phyloP scores from a whole-genome alignment of 106 monocot genomes.

The Acorus calamus region DNA sequence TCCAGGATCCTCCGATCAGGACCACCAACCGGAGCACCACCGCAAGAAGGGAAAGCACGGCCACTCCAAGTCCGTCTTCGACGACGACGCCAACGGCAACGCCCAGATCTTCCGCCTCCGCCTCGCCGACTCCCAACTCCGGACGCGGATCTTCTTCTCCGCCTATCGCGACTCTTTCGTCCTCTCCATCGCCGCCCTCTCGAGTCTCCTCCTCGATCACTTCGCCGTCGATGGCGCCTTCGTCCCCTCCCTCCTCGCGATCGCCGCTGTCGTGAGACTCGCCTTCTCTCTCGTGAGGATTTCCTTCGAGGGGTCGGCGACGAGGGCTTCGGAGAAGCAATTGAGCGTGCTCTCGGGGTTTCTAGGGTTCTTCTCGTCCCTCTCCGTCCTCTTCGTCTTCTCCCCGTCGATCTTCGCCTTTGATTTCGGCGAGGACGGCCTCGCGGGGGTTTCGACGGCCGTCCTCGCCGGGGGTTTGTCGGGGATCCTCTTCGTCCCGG shows the following conservation, averaged over 20 bases:
- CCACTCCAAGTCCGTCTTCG: slow-evolving; percentile 53
- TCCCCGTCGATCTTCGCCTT: slow-evolving; percentile 39
- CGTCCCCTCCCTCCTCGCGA: slow-evolving; percentile 11
- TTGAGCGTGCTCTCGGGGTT: slow-evolving; percentile 15
- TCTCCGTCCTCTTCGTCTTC: slow-evolving; percentile 6
- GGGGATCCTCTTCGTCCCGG: slow-evolving; percentile 38
- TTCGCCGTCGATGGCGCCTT: slow-evolving; percentile 2
- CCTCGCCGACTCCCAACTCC: slow-evolving; percentile 26
- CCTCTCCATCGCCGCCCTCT: slow-evolving; percentile 4
- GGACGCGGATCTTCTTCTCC: slow-evolving; percentile 18
- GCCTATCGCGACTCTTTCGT: background rate
- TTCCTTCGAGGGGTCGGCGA: slow-evolving; percentile 32
- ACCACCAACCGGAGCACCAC: background rate
- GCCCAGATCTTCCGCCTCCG: slow-evolving; percentile 27
- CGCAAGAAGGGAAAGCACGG: slow-evolving; percentile 29
- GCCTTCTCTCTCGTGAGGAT: slow-evolving; percentile 17
- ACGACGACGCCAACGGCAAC: slow-evolving; percentile 33
- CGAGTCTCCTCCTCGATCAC: background rate
- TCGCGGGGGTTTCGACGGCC: slow-evolving; percentile 4
- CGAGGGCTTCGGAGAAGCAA: slow-evolving; percentile 12
- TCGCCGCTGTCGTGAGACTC: slow-evolving; percentile 6
- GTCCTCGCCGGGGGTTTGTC: slow-evolving; percentile 21
- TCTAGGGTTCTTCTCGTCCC: slow-evolving; percentile 19
- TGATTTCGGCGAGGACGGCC: slow-evolving; percentile 3
- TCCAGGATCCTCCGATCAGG: slow-evolving; percentile 8